Evolutionary conservation across 2,329 filamentous ascomycete genomes (phyloP).

Genomic region (Colletotrichum destructivum): DNA sequence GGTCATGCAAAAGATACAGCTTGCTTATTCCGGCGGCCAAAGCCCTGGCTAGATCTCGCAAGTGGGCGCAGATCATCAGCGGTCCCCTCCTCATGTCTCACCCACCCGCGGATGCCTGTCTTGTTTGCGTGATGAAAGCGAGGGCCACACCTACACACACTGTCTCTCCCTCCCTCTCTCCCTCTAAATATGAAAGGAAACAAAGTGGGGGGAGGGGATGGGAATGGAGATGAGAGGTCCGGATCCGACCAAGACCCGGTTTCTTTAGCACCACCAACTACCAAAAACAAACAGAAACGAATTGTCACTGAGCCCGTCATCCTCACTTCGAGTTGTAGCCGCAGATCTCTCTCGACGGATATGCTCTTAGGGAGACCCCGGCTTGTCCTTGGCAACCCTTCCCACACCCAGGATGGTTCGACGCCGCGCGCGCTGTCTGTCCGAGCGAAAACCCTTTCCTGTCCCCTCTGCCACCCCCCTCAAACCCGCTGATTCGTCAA

Average conservation of each 20-base stretch:
- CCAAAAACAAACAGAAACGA: neutral
- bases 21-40: too few relatives aligned
- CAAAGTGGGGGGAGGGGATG: neutral
- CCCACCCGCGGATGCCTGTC: too few relatives aligned
- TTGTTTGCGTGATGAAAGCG: too few relatives aligned
- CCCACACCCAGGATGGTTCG: conserved; percentile 17
- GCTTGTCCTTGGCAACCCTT: conserved; percentile 6
- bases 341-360: conserved; percentile 30
- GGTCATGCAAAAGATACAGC: too few relatives aligned
- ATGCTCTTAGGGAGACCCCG: conserved; percentile 14
- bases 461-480: neutral
- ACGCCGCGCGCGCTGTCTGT: conserved; percentile 21
- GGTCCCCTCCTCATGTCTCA: too few relatives aligned
- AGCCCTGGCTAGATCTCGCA: too few relatives aligned
- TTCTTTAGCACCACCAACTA: neutral
- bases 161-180: neutral
- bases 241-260: conserved; percentile 19
- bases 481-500: conserved; percentile 27
- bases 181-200: conserved; percentile 9
- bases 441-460: conserved; percentile 25
- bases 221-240: conserved; percentile 15
- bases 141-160: too few relatives aligned
- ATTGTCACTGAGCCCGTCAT: conserved; percentile 9
- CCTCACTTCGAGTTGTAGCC: conserved; percentile 11
- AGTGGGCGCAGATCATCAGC: too few relatives aligned